Conservation (phyloP, 306 rosid species). For the Abrus pulchellus region DNA sequence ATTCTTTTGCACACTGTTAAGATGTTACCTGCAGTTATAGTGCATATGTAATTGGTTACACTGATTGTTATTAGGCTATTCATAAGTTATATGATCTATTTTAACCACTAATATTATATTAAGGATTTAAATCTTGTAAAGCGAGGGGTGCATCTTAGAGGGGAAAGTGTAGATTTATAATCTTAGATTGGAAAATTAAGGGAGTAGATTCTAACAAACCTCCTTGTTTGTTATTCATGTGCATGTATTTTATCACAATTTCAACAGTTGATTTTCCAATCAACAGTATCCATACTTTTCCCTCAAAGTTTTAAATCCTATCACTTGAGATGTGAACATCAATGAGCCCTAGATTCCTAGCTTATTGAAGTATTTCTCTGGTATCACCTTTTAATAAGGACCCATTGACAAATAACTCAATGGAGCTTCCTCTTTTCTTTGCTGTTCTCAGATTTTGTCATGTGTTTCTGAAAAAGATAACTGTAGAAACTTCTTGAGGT, state of each 20-base stretch:
- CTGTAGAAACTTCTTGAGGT: not conserved
- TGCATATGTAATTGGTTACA: conserved; percentile 1
- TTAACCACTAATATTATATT: conserved; percentile 3
- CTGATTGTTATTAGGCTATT: conserved; percentile 1
- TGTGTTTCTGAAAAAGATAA: conserved; percentile 9
- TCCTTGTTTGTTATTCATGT: not conserved
- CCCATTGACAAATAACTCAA: not conserved
- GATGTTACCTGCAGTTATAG: not conserved
- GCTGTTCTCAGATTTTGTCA: not conserved
- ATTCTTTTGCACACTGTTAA: not conserved
- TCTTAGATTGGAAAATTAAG: not conserved
- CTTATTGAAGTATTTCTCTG: not conserved
- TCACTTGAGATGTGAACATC: conserved; percentile 18
- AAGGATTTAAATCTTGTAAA: not conserved
- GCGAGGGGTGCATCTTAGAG: not conserved
- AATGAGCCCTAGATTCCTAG: not conserved
- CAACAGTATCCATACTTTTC: not conserved
- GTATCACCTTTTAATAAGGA: conserved; percentile 3
- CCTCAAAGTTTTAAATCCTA: not conserved
- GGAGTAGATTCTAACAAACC: not conserved
- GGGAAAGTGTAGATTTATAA: not conserved
- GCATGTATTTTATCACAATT: not conserved
- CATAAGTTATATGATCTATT: not conserved
- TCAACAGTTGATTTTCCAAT: not conserved
- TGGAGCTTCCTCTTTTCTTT: not conserved